phyloP scores from a whole-genome alignment of 495 filamentous ascomycete genomes.

The Neurospora sp. region DNA sequence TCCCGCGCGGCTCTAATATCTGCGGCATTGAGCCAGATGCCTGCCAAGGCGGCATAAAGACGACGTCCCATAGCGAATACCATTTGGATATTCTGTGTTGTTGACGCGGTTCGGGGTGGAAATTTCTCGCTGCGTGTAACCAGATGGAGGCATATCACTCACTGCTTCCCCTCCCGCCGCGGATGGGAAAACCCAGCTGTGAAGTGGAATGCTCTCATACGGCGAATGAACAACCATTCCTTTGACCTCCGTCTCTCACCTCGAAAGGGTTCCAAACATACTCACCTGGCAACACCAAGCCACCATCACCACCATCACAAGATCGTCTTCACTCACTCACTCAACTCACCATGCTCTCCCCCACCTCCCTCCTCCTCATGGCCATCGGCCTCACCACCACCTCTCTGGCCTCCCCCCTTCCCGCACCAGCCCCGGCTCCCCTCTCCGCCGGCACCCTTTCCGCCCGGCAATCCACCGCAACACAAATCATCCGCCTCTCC shows the following conservation, averaged over 20 bases:
- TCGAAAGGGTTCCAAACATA: not conserved
- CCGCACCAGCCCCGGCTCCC: too few species aligned
- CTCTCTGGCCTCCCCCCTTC: not conserved
- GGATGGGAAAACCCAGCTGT: not conserved
- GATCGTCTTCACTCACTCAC: not conserved
- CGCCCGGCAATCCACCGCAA: slow-evolving; percentile 16
- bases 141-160: not conserved
- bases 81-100: not conserved
- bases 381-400: not conserved
- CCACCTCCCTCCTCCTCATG: not conserved
- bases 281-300: not conserved
- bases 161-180: not conserved
- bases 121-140: not conserved
- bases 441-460: not conserved
- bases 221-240: not conserved
- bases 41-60: not conserved
- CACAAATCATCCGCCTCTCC: slow-evolving; percentile 22
- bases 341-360: not conserved
- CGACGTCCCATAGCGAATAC: not conserved
- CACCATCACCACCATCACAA: not conserved
- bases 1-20: not conserved
- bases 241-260: not conserved
- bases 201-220: not conserved
- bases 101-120: not conserved
- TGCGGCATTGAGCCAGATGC: not conserved